Conservation (phyloP, 2,329 filamentous ascomycete species). For the Apiospora hydei region DNA sequence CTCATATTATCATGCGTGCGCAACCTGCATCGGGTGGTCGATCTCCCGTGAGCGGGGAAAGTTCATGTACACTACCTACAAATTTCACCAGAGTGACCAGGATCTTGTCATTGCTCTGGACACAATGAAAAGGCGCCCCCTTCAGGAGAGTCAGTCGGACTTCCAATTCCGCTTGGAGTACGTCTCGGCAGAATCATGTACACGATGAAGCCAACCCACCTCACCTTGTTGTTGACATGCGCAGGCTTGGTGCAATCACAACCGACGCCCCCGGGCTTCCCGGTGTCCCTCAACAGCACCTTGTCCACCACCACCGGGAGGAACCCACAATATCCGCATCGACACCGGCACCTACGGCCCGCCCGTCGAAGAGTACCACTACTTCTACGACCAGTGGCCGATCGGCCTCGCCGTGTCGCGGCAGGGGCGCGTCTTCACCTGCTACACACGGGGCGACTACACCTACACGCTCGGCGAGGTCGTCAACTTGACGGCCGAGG, state of each 20-base stretch:
- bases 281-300: slow-evolving; percentile 23
- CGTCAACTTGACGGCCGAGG: slow-evolving; percentile 54
- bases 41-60: slow-evolving; percentile 1
- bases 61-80: background rate
- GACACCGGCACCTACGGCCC: slow-evolving; percentile 57
- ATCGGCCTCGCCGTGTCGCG: slow-evolving; percentile 53
- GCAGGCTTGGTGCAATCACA: background rate
- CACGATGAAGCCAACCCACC: background rate
- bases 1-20: background rate
- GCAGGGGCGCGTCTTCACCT: slow-evolving; percentile 51
- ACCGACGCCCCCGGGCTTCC: background rate
- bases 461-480: slow-evolving; percentile 55
- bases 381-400: slow-evolving; percentile 55
- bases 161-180: background rate
- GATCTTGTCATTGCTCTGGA: too few relatives aligned
- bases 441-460: slow-evolving; percentile 54
- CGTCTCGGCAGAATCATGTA: background rate
- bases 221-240: background rate
- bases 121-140: background rate
- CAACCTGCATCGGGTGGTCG: background rate
- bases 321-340: slow-evolving; percentile 41
- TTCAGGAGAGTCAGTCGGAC: too few relatives aligned
- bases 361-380: slow-evolving; percentile 55
- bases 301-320: slow-evolving; percentile 18
- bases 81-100: background rate